Base-by-base conservation (phyloP, 495 filamentous ascomycete genomes). In the Podospora sp. region DNA sequence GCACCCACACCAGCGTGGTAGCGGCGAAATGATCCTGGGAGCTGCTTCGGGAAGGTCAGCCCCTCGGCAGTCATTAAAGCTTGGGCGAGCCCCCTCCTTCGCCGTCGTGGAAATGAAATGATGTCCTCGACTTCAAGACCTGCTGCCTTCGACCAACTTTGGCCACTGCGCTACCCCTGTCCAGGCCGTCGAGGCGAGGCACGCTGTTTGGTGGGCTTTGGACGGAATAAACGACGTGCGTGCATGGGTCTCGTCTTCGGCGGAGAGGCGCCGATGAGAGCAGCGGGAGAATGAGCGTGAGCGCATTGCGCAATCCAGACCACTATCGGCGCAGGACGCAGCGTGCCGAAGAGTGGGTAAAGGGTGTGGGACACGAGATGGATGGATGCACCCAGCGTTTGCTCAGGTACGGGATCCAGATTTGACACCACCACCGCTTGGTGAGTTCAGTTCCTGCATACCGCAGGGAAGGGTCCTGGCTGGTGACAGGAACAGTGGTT, bases 331-430 rank as follows among this genome's bases (percentile, higher is more conserved):
- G 56, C 56, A 33, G 18, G 24, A 59, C 24, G 40, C 40, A 46
- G 40, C 16, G 40, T 18, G 40, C 56, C 56, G 56, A 33, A 22
- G 26, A 59, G 56, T 59, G 56, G 56, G 56, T 26, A 59, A 59
- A 29, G 22, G 8, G 56, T 29, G 24, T 20, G 56, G 24, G n/a
- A 33, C 24, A 22, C 22, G 56, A 59, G 3, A 26, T 22, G 18
- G 26, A n/a, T 9, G 21, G 26, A 24, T 29, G 61, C 49, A 25
- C 29, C 49, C 61, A 53, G 46, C 40, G 51, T 14, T 40, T 18
- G 25, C 8, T 6, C 26, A 63, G 5, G 36, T 22, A 50, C 59
- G 61, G 61, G 18, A 53, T 29, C 61, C 61, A 63, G 61, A 63
- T 63, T 33, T 63, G 61, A 51, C 33, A 59, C 57, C 57, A 33